Percentiles rank a stretch among this genome's conserved stretches.
These are phyloP conservation scores for Melaleuca quinquenervia DNA, from an alignment of 345 rosid genomes.

Conservation along the genomic window DNA sequence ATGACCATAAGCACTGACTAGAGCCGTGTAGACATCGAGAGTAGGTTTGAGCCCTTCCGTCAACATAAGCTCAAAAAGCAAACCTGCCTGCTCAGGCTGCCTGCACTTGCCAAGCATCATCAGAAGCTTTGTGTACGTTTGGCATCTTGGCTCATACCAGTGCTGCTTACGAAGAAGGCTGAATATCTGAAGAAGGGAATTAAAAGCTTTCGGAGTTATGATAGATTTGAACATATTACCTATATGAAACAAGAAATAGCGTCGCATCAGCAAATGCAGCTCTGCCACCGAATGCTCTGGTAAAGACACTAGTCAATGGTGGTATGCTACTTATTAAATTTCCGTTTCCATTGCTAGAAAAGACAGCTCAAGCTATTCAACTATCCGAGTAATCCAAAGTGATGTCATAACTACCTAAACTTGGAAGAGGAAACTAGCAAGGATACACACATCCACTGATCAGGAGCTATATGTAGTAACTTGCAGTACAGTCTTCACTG, in stretches of 20 bases:
- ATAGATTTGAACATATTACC: neutral
- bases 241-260: neutral
- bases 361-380: neutral
- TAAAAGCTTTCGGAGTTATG: neutral
- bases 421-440: neutral
- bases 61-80: constrained; percentile 55
- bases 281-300: neutral
- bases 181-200: constrained; percentile 31
- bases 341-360: neutral
- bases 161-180: constrained; percentile 66
- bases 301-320: neutral
- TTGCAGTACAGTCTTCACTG: neutral
- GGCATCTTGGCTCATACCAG: constrained; percentile 76
- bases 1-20: constrained; percentile 56
- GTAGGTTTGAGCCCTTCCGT: constrained; percentile 65
- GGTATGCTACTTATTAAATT: neutral
- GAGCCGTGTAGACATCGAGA: constrained; percentile 72
- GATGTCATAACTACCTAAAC: neutral
- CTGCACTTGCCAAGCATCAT: constrained; percentile 73
- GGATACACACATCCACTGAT: neutral
- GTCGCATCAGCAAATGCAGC: neutral
- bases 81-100: constrained; percentile 57
- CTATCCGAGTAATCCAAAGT: neutral
- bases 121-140: constrained; percentile 46
- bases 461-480: neutral